Evolutionary conservation across 2,329 filamentous ascomycete genomes (phyloP).

Genomic region (Pochonia chlamydosporia): DNA sequence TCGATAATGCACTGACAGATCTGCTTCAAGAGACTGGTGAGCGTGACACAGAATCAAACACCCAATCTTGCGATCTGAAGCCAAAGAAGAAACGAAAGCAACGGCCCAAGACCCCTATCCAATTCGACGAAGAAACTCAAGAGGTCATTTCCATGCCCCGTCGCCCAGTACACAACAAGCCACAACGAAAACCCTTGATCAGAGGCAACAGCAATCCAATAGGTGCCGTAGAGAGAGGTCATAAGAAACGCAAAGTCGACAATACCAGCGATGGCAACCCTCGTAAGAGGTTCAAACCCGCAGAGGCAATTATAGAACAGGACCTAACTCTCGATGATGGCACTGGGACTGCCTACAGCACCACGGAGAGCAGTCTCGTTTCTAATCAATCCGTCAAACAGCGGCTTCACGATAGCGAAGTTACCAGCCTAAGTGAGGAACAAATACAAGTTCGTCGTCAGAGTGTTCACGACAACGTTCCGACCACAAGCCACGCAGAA

Average conservation of each 20-base stretch:
- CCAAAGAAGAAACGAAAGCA: slow-evolving; percentile 22
- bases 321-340: too few relatives aligned
- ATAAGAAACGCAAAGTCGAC: background rate
- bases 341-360: too few relatives aligned
- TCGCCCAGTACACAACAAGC: slow-evolving; percentile 1
- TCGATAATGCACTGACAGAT: background rate
- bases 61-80: background rate
- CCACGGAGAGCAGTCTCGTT: too few relatives aligned
- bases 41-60: background rate
- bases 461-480: too few relatives aligned
- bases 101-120: slow-evolving; percentile 26
- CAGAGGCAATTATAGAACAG: too few relatives aligned
- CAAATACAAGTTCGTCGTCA: too few relatives aligned
- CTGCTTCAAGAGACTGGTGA: background rate
- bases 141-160: slow-evolving; percentile 13
- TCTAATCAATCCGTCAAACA: too few relatives aligned
- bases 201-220: background rate
- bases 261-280: background rate
- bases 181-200: background rate
- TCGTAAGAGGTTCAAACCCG: too few relatives aligned
- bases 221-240: background rate
- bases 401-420: too few relatives aligned
- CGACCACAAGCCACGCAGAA: too few relatives aligned
- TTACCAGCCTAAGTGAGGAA: too few relatives aligned
- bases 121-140: slow-evolving; percentile 25